Evolutionary conservation across 2,329 filamentous ascomycete species (phyloP).

Genomic region (Fusarium incarnatum): DNA sequence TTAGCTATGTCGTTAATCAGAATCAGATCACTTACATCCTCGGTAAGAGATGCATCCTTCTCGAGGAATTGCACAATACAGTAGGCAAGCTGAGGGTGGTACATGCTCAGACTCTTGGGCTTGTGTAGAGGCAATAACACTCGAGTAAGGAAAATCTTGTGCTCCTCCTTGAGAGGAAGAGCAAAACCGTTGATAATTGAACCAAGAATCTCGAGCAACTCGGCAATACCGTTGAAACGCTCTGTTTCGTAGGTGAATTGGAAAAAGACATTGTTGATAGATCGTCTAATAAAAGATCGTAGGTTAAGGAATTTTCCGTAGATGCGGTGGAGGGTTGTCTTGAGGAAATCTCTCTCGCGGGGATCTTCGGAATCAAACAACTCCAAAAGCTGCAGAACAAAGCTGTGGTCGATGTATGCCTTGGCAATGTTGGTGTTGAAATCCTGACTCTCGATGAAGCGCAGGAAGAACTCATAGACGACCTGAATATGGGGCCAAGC

Average conservation of each 20-base stretch:
- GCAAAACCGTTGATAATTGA: conserved; percentile 99
- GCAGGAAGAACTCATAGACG: conserved; percentile 98
- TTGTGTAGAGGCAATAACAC: conserved; percentile 96
- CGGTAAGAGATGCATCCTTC: conserved; percentile 95
- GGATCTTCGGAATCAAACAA: conserved; percentile 98
- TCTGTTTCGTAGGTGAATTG: conserved; percentile 99
- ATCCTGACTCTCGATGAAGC: conserved; percentile 99
- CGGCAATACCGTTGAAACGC: conserved; percentile 97
- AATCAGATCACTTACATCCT: conserved; percentile 73
- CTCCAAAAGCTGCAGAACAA: conserved; percentile 96
- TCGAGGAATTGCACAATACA: conserved; percentile 99
- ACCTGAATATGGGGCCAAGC: conserved; percentile 99
- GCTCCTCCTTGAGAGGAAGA: conserved; percentile 95
- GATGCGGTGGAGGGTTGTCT: conserved; percentile 96
- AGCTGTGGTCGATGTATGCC: conserved; percentile 97
- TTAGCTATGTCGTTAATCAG: conserved; percentile 18
- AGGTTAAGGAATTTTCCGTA: conserved; percentile 99
- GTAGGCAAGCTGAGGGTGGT: conserved; percentile 97
- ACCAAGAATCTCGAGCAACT: conserved; percentile 94
- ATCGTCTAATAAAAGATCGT: conserved; percentile 94
- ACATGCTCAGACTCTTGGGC: conserved; percentile 99
- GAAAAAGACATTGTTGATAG: conserved; percentile 99
- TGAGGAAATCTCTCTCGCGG: conserved; percentile 94
- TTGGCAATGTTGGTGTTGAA: conserved; percentile 99
- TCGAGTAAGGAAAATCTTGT: conserved; percentile 96